Evolutionary conservation across 176 grass and related monocot species (phyloP), one percentile per base, ranked within the genome.

Genomic region (Otatea glauca): DNA sequence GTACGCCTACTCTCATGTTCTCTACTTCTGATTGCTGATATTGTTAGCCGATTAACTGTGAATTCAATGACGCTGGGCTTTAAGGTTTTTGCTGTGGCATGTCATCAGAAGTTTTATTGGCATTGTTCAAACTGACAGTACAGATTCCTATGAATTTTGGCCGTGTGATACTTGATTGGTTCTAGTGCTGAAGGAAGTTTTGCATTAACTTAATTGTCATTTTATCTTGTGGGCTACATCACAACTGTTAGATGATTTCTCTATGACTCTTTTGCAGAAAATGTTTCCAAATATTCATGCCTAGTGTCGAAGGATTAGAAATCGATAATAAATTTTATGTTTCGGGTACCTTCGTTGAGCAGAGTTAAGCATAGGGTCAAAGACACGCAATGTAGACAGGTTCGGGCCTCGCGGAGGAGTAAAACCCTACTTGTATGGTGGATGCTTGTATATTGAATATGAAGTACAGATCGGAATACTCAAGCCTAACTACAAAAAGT

Each of bases 1-100:
- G 96, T 99, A 91, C 48, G 72, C 50, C 75, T 43, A 63, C 55
- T 81, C 42, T 75, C n/a, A 20, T 21, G 48, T 81, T 85, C 43
- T 61, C 35, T 74, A 65, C 50, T 20, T 27, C 37, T 75, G 41
- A 74, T n/a, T 65, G 50, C 25, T 29, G 45, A 48, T 83, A 61
- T 64, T 88, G 37, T 78, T 65, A 66, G 38, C 75, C 23, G 15
- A 67, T 74, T 67, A 82, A 51, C 50, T 76, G 48, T 78, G 45
- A 86, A 60, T 70, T 79, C n/a, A 9, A 27, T 48, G 66, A 54
- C 43, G 5, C 38, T 41, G 1, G 3, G 8, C 49, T 69, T 65
- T 70, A 54, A 27, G 15, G 48, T 70, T 73, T 66, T 37, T 87
- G 61, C 8, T 21, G 65, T 68, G 60, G 23, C 41, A 71, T 85